These are phyloP conservation scores for Trypanosomatidae sp. DNA, from an alignment of 208 protist genomes.

Conservation along the genomic window DNA sequence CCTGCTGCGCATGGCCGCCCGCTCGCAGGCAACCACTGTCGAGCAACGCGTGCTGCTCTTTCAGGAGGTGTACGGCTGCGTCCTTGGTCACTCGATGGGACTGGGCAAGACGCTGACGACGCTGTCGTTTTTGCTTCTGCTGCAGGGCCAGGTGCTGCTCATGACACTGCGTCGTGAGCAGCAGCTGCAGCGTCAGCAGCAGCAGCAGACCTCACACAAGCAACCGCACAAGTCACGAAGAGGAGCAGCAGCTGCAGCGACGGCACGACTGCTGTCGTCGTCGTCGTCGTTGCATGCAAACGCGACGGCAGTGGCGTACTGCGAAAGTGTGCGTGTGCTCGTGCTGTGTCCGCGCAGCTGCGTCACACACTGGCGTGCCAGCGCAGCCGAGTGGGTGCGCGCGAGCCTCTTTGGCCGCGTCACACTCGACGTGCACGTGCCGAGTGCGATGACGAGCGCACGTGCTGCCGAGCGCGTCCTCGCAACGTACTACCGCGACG, in stretches of 20 bases:
- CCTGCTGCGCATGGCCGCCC: slow-evolving; percentile 19
- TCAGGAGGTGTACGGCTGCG: slow-evolving; percentile 49
- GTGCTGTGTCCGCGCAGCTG: slow-evolving; percentile 66
- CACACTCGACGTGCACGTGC: slow-evolving; percentile 21
- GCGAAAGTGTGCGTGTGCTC: slow-evolving; percentile 33
- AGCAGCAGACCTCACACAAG: background rate
- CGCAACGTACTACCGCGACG: slow-evolving; percentile 28
- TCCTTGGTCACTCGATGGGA: slow-evolving; percentile 84
- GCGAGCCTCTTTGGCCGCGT: slow-evolving; percentile 21
- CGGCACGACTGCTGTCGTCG: background rate
- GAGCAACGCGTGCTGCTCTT: slow-evolving; percentile 27
- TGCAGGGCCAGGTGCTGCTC: slow-evolving; percentile 34
- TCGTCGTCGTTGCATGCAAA: background rate
- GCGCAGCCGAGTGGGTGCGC: slow-evolving; percentile 41
- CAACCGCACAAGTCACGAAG: too few relatives aligned
- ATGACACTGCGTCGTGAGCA: too few relatives aligned
- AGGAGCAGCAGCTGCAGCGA: background rate
- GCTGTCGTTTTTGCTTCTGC: slow-evolving; percentile 47
- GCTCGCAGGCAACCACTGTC: slow-evolving; percentile 14
- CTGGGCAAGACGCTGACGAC: slow-evolving; percentile 79
- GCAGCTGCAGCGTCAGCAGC: too few relatives aligned
- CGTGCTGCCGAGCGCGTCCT: slow-evolving; percentile 8
- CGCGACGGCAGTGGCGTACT: slow-evolving; percentile 2
- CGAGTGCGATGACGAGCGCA: slow-evolving; percentile 12
- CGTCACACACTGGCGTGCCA: slow-evolving; percentile 51